phyloP scores from a whole-genome alignment of 352 stramenopile species.

The Globisporangium orthogonon region DNA sequence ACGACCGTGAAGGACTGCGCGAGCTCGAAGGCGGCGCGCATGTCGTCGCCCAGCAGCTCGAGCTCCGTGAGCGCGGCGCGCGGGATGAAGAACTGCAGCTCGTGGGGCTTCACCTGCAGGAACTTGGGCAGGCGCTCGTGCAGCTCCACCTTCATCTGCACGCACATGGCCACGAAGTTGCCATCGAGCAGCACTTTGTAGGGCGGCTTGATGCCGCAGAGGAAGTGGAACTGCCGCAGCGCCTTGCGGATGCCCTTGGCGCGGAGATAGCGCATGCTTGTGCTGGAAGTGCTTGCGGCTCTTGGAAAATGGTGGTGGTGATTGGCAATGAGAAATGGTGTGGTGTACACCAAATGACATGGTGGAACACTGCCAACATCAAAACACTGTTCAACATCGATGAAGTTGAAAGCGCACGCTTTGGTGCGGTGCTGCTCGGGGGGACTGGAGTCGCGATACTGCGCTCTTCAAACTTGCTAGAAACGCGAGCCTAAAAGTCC shows the following conservation, averaged over 20 bases:
- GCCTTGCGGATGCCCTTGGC: conserved; percentile 85
- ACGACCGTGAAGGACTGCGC: conserved; percentile 66
- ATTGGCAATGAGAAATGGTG: too few species aligned
- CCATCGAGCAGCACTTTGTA: conserved; percentile 82
- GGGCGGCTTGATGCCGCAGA: conserved; percentile 81
- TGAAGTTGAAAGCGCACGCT: too few species aligned
- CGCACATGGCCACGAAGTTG: conserved; percentile 86
- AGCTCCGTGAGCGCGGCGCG: conserved; percentile 65
- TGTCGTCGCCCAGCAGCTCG: conserved; percentile 56
- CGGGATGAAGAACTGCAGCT: conserved; percentile 70
- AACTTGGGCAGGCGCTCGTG: conserved; percentile 75
- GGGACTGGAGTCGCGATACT: too few species aligned
- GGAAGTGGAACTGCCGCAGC: conserved; percentile 84
- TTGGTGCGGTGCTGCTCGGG: too few species aligned
- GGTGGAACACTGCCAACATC: too few species aligned
- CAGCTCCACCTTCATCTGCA: conserved; percentile 85
- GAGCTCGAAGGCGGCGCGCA: conserved; percentile 50
- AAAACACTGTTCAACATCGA: too few species aligned
- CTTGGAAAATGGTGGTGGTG: background rate
- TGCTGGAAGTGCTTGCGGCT: background rate
- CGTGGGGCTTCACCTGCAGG: conserved; percentile 71
- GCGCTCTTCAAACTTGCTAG: too few species aligned
- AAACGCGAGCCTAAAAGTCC: conserved; percentile 46
- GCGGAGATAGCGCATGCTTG: conserved; percentile 68
- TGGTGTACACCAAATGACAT: too few species aligned